A percentile compares a stretch with the other conserved stretches of the same genome.
Evolutionary conservation across 805 yeast genomes (phyloP).

Genomic region (Wickerhamiella cacticola): DNA sequence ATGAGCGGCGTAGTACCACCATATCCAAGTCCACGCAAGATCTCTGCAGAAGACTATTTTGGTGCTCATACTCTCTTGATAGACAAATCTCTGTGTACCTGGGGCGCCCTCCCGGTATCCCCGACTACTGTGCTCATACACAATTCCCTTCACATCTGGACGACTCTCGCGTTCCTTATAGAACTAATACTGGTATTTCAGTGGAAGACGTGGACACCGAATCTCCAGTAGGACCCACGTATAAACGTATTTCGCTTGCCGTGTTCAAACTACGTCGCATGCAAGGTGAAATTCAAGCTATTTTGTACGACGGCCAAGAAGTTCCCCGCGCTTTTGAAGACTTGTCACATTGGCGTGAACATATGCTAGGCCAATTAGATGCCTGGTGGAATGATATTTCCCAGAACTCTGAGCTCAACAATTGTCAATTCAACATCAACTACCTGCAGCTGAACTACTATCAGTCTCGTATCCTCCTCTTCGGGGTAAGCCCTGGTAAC

Average conservation of each 20-base stretch:
- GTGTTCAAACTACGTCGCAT: slow-evolving; percentile 59
- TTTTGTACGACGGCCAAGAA: slow-evolving; percentile 59
- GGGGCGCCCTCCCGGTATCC: slow-evolving; percentile 81
- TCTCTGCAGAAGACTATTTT: slow-evolving; percentile 61
- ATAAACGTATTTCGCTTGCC: slow-evolving; percentile 53
- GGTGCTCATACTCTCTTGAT: slow-evolving; percentile 84
- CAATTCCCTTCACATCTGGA: slow-evolving; percentile 64
- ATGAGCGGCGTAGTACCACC: slow-evolving; percentile 35
- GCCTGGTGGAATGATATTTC: slow-evolving; percentile 53
- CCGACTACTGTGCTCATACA: slow-evolving; percentile 64
- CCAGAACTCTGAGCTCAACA: slow-evolving; percentile 44
- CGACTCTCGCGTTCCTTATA: slow-evolving; percentile 38
- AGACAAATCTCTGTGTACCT: slow-evolving; percentile 76
- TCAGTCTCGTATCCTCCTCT: slow-evolving; percentile 58
- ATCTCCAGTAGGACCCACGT: slow-evolving; percentile 36
- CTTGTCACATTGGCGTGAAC: slow-evolving; percentile 51
- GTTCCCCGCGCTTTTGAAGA: slow-evolving; percentile 50
- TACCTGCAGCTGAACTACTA: slow-evolving; percentile 65
- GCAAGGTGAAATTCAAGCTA: slow-evolving; percentile 65
- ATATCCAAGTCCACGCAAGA: slow-evolving; percentile 34
- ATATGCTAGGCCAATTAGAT: slow-evolving; percentile 41
- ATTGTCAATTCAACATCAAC: slow-evolving; percentile 59
- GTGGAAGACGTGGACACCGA: background rate
- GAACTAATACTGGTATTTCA: slow-evolving; percentile 28
- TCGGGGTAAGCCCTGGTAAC: slow-evolving; percentile 68